phyloP scores from a whole-genome alignment of 129 eudicot genomes.

The Artemisia argyi region DNA sequence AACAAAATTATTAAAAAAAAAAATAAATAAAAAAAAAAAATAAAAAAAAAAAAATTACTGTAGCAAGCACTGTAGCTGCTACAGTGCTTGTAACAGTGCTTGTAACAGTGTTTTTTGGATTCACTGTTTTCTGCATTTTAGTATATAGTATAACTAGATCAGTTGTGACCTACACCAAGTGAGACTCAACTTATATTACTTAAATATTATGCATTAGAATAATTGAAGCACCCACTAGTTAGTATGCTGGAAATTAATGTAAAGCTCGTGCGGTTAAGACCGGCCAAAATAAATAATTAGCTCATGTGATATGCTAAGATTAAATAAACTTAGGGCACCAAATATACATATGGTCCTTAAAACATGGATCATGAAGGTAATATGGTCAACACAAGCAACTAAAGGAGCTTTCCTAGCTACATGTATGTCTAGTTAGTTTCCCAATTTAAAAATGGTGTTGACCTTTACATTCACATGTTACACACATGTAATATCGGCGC shows the following conservation, averaged over 20 bases:
- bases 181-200: background rate
- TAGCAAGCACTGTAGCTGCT: too few species aligned
- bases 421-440: background rate
- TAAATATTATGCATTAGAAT: background rate
- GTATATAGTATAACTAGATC: too few species aligned
- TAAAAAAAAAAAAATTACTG: too few species aligned
- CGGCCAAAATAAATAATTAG: slow-evolving; percentile 14
- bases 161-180: slow-evolving; percentile 33
- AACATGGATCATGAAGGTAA: slow-evolving; percentile 30
- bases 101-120: too few species aligned
- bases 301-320: background rate
- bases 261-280: slow-evolving; percentile 32
- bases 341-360: slow-evolving; percentile 20
- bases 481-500: too few species aligned
- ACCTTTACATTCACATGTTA: too few species aligned
- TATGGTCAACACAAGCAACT: slow-evolving; percentile 14
- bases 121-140: too few species aligned
- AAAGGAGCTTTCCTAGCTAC: slow-evolving; percentile 21
- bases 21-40: too few species aligned
- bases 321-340: background rate
- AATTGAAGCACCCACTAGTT: slow-evolving; percentile 14
- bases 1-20: too few species aligned
- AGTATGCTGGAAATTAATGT: slow-evolving; percentile 29
- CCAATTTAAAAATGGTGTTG: background rate
- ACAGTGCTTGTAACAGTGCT: too few species aligned